Percentiles rank a stretch among this genome's conserved stretches.
Conservation (phyloP, 306 rosid genomes). For the Arachis hypogaea region DNA sequence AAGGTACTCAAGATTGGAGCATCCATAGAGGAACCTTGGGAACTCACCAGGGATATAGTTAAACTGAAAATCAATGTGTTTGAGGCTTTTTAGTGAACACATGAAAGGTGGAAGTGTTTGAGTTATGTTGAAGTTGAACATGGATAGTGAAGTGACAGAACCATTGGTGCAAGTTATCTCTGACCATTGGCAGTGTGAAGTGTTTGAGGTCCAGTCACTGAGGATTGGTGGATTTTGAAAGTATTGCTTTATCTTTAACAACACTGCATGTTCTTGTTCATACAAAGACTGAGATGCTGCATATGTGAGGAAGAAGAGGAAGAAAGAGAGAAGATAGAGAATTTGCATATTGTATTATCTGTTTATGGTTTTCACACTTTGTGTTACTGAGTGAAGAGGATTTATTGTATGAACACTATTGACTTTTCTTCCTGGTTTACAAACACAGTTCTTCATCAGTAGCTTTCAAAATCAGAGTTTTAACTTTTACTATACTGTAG, state of each 20-base stretch:
- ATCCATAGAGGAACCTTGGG: conserved; percentile 48
- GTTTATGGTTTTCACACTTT: conserved; percentile 8
- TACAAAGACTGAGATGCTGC: conserved; percentile 46
- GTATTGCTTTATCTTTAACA: conserved; percentile 46
- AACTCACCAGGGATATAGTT: conserved; percentile 48
- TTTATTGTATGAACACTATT: neutral
- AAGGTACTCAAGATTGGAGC: conserved; percentile 45
- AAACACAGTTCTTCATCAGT: neutral
- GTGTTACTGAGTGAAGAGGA: conserved; percentile 22
- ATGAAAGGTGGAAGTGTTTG: conserved; percentile 51
- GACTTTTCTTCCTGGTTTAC: neutral
- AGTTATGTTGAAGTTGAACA: conserved; percentile 15
- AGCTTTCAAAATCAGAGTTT: conserved; percentile 39
- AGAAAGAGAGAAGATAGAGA: conserved; percentile 29
- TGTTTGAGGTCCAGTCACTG: conserved; percentile 47
- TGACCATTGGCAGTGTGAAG: conserved; percentile 56
- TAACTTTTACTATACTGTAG: neutral
- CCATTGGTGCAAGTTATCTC: conserved; percentile 46
- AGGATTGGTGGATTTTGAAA: conserved; percentile 42
- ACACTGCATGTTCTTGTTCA: conserved; percentile 49
- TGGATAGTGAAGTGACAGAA: conserved; percentile 42
- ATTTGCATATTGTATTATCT: conserved; percentile 13
- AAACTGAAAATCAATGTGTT: conserved; percentile 11
- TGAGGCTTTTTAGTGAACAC: conserved; percentile 58
- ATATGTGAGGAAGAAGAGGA: conserved; percentile 35